Evolutionary conservation across 768 basidiomycete genomes (phyloP).

Genomic region (Crepidotus variabilis): DNA sequence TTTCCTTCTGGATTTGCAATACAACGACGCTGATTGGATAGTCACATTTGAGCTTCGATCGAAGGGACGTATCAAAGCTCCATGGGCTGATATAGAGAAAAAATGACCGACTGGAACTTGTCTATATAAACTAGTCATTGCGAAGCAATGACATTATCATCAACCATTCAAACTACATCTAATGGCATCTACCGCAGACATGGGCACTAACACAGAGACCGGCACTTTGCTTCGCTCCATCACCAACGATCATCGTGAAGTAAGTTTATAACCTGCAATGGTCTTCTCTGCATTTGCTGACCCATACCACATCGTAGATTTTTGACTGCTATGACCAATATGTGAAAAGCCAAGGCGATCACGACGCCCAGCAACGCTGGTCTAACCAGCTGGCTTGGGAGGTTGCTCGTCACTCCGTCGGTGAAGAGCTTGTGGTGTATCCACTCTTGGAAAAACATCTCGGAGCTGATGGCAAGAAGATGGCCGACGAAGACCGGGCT

Average conservation of each 20-base stretch:
- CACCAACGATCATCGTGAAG: background rate
- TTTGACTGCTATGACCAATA: constrained; percentile 54
- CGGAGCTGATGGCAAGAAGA: constrained; percentile 43
- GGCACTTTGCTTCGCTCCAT: constrained; percentile 1
- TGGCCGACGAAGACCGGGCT: constrained; percentile 51
- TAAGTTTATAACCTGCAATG: background rate
- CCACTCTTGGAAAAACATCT: constrained; percentile 58
- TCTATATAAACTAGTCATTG: too few relatives aligned
- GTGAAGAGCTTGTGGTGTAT: constrained; percentile 63
- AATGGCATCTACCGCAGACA: too few relatives aligned
- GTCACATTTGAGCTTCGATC: too few relatives aligned
- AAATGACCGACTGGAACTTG: too few relatives aligned
- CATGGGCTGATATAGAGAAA: too few relatives aligned
- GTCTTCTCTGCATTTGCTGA: background rate
- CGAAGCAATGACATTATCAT: too few relatives aligned
- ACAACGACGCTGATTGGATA: too few relatives aligned
- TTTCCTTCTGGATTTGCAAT: too few relatives aligned
- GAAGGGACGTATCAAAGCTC: too few relatives aligned
- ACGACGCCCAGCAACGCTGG: constrained; percentile 50
- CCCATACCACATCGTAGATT: constrained; percentile 38
- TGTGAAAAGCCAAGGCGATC: constrained; percentile 33
- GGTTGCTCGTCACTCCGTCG: constrained; percentile 56
- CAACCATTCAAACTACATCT: too few relatives aligned
- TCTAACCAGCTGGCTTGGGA: constrained; percentile 56
- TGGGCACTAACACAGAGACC: too few relatives aligned